Evolutionary conservation across 441 rosid species (phyloP).

Genomic region (Populus hybrid): DNA sequence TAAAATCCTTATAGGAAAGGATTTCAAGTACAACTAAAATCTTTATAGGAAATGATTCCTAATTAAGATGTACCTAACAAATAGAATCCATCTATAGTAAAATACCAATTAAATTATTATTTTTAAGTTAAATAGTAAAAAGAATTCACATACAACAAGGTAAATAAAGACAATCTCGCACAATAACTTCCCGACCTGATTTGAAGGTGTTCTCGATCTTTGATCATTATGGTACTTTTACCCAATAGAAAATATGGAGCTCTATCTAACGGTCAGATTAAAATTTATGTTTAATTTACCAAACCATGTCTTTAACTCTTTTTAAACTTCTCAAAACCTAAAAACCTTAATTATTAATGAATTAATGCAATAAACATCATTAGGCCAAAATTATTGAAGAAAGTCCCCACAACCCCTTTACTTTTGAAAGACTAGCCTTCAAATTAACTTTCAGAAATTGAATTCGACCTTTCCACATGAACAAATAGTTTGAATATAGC

Average conservation of each 20-base stretch:
- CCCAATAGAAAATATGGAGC: no score
- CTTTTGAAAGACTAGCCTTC: neutral
- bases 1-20: no score
- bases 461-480: neutral
- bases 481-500: neutral
- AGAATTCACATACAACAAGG: neutral
- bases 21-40: no score
- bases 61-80: neutral
- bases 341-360: neutral
- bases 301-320: no score
- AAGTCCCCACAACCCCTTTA: neutral
- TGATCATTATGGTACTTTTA: no score
- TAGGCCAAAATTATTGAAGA: neutral
- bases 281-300: no score
- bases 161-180: neutral
- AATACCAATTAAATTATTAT: no score
- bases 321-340: no score
- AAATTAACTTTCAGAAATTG: neutral
- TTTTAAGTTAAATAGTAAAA: neutral
- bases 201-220: neutral
- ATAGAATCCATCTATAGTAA: neutral
- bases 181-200: neutral
- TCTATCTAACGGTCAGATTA: no score
- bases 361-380: neutral
- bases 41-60: neutral